Base-by-base conservation (phyloP, 2,329 filamentous ascomycete species). In the Drechslera avenae region DNA sequence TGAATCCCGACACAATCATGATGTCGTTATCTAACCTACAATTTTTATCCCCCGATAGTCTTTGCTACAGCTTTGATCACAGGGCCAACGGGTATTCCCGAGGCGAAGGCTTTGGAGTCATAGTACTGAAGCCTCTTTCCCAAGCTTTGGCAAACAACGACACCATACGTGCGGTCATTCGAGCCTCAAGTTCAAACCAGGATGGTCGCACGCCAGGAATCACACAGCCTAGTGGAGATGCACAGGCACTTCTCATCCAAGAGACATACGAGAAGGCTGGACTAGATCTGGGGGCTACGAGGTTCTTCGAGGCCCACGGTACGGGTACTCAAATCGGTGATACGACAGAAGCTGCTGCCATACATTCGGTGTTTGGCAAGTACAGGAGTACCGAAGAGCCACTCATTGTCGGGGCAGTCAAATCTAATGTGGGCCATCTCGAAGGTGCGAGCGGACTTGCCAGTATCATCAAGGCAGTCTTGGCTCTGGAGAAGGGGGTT, bases 291-390 rank as follows among this genome's bases (percentile, higher is more conserved):
- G 46, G 50, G 3, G 16, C 36, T 2, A 57, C 65, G 72, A 19
- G 49, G 2, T 62, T 53, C 21, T 55, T 63, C 21, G 60, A 66
- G 32, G 53, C 59, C 1, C 59, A 62, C 16, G 58, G 60, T 23
- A 86, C 83, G 0, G 83, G 83, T 3, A 86, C 83, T 1, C 73
- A 78, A 32, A 80, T 79, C 3, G 58, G 61, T 9, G 66, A 69
- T 37, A 57, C 66, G 3, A 56, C 59, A 4, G 64, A 68, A 39
- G 52, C 51, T 3, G 35, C 42, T 4, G 59, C 55, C 2, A 52
- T 64, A 12, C 40, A 49, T 9, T 33, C 39, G 5, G 40, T 32
- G 0, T 62, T 64, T 41, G 39, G 40, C 57, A 13, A 62, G 6
- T 28, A 47, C 31, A 65, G 52, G 34, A 57, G 26, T 56, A 55